Conservation (phyloP, 2,329 filamentous ascomycete genomes). For the Fusarium burgessii region DNA sequence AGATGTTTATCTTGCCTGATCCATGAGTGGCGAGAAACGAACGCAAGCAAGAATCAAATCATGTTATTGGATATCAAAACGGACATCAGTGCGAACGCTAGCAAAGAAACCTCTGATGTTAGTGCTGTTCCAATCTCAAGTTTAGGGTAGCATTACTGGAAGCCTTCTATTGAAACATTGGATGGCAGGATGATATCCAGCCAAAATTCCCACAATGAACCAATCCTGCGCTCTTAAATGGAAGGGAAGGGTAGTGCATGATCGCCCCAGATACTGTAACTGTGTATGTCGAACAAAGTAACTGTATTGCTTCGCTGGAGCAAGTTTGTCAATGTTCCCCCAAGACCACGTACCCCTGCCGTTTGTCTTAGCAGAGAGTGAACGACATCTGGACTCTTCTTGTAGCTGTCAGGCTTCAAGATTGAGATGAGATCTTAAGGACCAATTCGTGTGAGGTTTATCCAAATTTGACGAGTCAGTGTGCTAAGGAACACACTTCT, state of each 20-base stretch:
- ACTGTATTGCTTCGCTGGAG: neutral
- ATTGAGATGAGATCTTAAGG: neutral
- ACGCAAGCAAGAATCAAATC: neutral
- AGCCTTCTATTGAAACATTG: neutral
- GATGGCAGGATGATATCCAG: no score
- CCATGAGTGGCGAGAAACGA: neutral
- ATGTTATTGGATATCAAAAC: neutral
- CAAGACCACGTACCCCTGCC: neutral
- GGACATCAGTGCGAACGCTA: conserved; percentile 1
- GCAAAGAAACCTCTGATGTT: neutral
- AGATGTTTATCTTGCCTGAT: neutral
- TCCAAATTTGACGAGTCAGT: no score
- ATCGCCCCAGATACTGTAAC: neutral
- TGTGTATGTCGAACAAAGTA: neutral
- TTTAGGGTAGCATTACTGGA: neutral
- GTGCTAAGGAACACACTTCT: neutral
- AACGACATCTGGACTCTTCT: neutral
- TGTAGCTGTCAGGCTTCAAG: no score
- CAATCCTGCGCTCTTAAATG: neutral
- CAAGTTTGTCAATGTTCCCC: neutral
- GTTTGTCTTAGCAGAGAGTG: neutral
- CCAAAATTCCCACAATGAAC: no score
- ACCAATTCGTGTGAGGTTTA: no score
- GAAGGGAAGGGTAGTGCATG: neutral
- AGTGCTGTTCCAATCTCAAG: neutral